Base-by-base conservation (phyloP, 305 asterid species). In the Solanum hybrid region DNA sequence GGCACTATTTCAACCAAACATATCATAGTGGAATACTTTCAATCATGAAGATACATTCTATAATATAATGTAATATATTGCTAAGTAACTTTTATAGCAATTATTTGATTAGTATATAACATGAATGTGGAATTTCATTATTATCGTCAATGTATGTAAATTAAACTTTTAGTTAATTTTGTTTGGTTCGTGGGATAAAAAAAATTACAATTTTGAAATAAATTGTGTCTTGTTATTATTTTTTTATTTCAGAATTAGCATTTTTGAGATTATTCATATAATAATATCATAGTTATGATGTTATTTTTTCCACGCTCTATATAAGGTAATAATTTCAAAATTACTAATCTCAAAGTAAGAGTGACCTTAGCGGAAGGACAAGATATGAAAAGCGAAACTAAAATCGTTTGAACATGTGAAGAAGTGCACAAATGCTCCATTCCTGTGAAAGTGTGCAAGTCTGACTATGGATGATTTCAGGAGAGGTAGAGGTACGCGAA, bases 341-440 rank as follows among this genome's bases (percentile, higher is more conserved):
- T 29, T 1, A 14, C 24, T 75, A 31, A 66, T 66, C 13, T 64
- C 27, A 8, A 64, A 8, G 27, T 22, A 64, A 0, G 27, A 64
- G 12, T 7, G 3, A 16, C 10, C 3, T 51, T 1, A 0, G 4
- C 3, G 11, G 2, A 20, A 60, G 12, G 10, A 22, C 11, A 22
- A 64, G 5, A 8, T 4, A 0, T 4, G 72, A 8, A 20, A 60
- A 20, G 10, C 4, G 24, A 8, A 0, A 60, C 1, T 60, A 8
- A 60, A 20, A 22, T 64, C 0, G 12, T 22, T 64, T 0, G 0
- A 10, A 3, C 4, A 69, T 10, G 16, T 24, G 0, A 69, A 69
- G 31, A 69, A 1, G 3, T 69, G 3, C 29, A 24, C 1, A 11
- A 5, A 24, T 69, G 1, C 0, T 0, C 0, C 3, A 56, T 0